Percentiles rank a stretch among this genome's conserved stretches.
Evolutionary conservation across 176 grass and related monocot genomes (phyloP).

Genomic region (Bromus sterilis): DNA sequence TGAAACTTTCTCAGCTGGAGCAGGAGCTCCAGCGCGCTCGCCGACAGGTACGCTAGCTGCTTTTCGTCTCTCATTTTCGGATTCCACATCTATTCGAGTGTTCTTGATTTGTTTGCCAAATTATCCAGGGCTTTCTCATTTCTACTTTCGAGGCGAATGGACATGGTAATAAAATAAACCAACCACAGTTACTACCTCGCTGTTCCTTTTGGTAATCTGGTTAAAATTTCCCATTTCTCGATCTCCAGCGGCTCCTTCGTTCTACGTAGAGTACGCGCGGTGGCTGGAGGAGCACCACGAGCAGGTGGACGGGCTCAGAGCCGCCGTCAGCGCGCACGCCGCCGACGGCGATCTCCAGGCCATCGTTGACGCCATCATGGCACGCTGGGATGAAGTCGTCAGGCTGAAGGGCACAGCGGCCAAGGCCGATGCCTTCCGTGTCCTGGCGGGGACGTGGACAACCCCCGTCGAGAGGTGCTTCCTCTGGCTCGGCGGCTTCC

Average conservation of each 20-base stretch:
- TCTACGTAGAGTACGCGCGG: constrained; percentile 21
- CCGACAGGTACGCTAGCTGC: constrained; percentile 22
- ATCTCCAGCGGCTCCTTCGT: constrained; percentile 28
- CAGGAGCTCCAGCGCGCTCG: constrained; percentile 56
- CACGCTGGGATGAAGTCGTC: constrained; percentile 38
- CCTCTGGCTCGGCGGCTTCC: constrained; percentile 50
- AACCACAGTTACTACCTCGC: background rate
- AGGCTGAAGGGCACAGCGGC: constrained; percentile 45
- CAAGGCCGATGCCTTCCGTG: constrained; percentile 49
- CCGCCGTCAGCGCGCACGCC: constrained; percentile 34
- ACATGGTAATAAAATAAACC: constrained; percentile 34
- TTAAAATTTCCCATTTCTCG: background rate
- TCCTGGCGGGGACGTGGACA: constrained; percentile 50
- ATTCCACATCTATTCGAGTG: no score
- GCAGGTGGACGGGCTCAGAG: constrained; percentile 30
- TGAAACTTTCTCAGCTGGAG: constrained; percentile 59
- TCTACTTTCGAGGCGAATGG: constrained; percentile 16
- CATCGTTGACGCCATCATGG: constrained; percentile 27
- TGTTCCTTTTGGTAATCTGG: no score
- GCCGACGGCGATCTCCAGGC: constrained; percentile 31
- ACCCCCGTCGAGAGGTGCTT: constrained; percentile 64
- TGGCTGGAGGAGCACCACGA: constrained; percentile 45
- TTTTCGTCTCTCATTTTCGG: background rate
- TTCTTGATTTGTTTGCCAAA: background rate
- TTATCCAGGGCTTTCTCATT: constrained; percentile 48